Evolutionary conservation across 1,139 yeast genomes (phyloP).

Genomic region (Candida albicans): DNA sequence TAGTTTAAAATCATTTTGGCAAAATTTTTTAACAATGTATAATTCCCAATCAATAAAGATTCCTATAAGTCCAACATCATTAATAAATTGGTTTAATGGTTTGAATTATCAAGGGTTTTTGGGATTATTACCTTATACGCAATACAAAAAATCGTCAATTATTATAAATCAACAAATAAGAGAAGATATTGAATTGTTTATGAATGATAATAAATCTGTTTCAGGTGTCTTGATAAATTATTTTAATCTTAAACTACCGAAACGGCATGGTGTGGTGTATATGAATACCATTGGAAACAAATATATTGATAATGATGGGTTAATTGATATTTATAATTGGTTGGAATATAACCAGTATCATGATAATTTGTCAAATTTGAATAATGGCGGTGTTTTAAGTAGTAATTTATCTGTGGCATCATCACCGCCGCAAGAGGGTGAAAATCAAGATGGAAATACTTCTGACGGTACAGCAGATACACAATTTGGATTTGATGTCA

Average conservation of each 20-base stretch:
- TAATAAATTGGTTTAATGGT: constrained; percentile 35
- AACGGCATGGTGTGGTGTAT: constrained; percentile 36
- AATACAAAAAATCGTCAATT: constrained; percentile 34
- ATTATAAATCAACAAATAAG: constrained; percentile 19
- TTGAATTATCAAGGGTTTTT: constrained; percentile 39
- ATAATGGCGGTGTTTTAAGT: constrained; percentile 20
- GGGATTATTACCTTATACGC: constrained; percentile 26
- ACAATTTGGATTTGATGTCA: constrained; percentile 1
- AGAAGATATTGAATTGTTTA: constrained; percentile 5
- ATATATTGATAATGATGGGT: constrained; percentile 15
- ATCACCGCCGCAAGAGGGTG: constrained; percentile 8
- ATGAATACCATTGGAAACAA: constrained; percentile 10
- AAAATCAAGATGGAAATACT: background rate
- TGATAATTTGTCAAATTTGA: constrained; percentile 23
- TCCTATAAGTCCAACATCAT: background rate
- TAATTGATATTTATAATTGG: constrained; percentile 32
- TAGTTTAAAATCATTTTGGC: constrained; percentile 30
- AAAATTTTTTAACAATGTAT: constrained; percentile 27
- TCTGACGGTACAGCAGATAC: background rate
- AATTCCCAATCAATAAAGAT: constrained; percentile 25
- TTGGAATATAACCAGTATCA: constrained; percentile 36
- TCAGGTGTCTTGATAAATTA: constrained; percentile 30
- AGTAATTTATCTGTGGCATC: constrained; percentile 11
- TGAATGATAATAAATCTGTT: constrained; percentile 12
- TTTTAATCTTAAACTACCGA: constrained; percentile 26